Base-by-base conservation (phyloP, 2,329 filamentous ascomycete genomes). In the Proliferodiscus dingleyae region DNA sequence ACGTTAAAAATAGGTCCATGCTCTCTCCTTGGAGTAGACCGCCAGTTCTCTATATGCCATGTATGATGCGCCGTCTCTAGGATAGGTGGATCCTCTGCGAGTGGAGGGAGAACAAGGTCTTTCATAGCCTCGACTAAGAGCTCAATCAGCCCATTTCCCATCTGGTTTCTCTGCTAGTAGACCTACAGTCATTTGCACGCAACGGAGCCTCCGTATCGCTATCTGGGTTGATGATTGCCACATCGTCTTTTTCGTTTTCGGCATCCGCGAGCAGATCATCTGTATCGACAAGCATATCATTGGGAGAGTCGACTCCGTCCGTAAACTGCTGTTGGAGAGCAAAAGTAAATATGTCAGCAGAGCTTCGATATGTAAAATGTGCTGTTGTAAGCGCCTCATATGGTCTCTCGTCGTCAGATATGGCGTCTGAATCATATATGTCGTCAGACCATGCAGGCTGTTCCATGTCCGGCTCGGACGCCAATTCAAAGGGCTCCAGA, bases 1-100 rank as follows among this genome's bases (percentile, higher is more conserved):
- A 88, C 91, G 50, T 93, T 66, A 66, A 98, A 98, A 47, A 85
- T 66, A 2, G 93, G 93, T 2, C 93, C 89, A 71, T 94, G 89
- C 61, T 93, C 85, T 64, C 87, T 89, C 68, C 87, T 85, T 13
- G 76, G 73, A 56, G 94, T 69, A 29, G 71, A 75, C 54, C 85
- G 78, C 90, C 91, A 98, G 51, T 85, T 77, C 58, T 87, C 77
- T 51, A 98, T 88, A 23, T 87, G 81, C 93, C 93, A 98, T 60
- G 89, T 95, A 67, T 87, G 66, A 29, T 57, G 84, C 70, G 32
- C 75, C 75, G 64, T 95, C 88, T 43, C 83, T 83, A 53, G 91
- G 76, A 85, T 83, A 61, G 89, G 86, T 53, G 90, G 81, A 56
- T 95, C 89, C 55, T 89, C 82, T 50, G 71, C 58, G 38, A 89